A percentile compares a stretch with the other conserved stretches of the same genome.
Evolutionary conservation across 2,329 filamentous ascomycete species (phyloP).

Genomic region (Cordyceps pruinosa): DNA sequence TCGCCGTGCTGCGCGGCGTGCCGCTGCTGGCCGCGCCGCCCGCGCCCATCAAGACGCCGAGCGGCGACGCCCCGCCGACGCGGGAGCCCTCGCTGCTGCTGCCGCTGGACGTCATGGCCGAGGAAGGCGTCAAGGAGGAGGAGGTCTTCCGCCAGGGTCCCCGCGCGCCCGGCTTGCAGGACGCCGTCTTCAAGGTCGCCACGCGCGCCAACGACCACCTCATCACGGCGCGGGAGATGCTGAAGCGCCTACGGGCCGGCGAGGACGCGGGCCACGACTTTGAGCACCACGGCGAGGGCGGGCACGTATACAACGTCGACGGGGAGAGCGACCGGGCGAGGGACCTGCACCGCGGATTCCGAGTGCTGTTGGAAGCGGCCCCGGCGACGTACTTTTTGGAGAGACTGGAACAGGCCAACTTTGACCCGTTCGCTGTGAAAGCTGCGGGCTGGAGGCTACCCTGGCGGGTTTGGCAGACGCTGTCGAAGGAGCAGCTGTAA

Average conservation of each 20-base stretch:
- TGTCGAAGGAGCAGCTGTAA: constrained; percentile 43
- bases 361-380: constrained; percentile 73
- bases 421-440: constrained; percentile 68
- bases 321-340: constrained; percentile 29
- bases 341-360: constrained; percentile 58
- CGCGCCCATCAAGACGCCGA: constrained; percentile 38
- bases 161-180: constrained; percentile 70
- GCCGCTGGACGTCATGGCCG: constrained; percentile 84
- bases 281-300: constrained; percentile 76
- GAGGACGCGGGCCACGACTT: constrained; percentile 76
- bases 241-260: constrained; percentile 69
- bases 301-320: constrained; percentile 42
- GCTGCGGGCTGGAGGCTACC: constrained; percentile 71
- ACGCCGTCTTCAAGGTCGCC: constrained; percentile 86
- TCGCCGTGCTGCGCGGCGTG: constrained; percentile 77
- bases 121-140: constrained; percentile 74
- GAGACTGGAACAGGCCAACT: constrained; percentile 70
- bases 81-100: constrained; percentile 59
- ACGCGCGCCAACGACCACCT: constrained; percentile 93
- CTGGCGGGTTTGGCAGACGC: constrained; percentile 59
- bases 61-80: constrained; percentile 31
- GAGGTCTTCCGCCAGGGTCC: constrained; percentile 78
- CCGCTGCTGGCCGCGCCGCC: constrained; percentile 76
- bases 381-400: constrained; percentile 73
- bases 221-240: constrained; percentile 88